Conservation (phyloP, 129 eudicot genomes). For the Flaveria brownii region DNA sequence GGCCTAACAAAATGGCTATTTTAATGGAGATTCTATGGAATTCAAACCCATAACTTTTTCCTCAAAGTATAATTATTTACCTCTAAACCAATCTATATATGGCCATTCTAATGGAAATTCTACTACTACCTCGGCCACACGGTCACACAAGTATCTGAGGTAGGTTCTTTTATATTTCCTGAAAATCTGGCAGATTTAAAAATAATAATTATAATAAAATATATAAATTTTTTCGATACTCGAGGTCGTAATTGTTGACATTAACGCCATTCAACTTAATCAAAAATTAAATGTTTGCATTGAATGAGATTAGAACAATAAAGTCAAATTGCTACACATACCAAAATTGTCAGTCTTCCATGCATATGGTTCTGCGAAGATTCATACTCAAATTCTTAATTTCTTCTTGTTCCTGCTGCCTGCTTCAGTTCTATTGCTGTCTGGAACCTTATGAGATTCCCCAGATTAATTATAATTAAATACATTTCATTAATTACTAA, state of each 20-base stretch:
- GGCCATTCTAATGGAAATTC: background rate
- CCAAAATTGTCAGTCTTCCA: slow-evolving; percentile 49
- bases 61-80: background rate
- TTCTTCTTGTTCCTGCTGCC: slow-evolving; percentile 38
- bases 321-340: slow-evolving; percentile 43
- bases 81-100: background rate
- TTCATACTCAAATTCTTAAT: slow-evolving; percentile 40
- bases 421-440: slow-evolving; percentile 31
- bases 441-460: slow-evolving; percentile 26
- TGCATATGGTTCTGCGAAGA: slow-evolving; percentile 37
- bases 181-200: slow-evolving; percentile 26
- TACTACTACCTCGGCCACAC: background rate
- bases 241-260: slow-evolving; percentile 41
- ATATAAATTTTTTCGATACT: slow-evolving; percentile 2
- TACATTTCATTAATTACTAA: background rate
- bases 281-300: slow-evolving; percentile 20
- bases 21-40: background rate
- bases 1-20: background rate
- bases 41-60: background rate
- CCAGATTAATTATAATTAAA: slow-evolving; percentile 1
- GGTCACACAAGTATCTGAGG: slow-evolving; percentile 26
- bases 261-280: slow-evolving; percentile 32
- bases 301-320: slow-evolving; percentile 42
- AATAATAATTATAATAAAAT: background rate
- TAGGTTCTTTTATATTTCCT: slow-evolving; percentile 16